Base-by-base conservation (phyloP, 1,284 basidiomycete species). In the Somion occarium region DNA sequence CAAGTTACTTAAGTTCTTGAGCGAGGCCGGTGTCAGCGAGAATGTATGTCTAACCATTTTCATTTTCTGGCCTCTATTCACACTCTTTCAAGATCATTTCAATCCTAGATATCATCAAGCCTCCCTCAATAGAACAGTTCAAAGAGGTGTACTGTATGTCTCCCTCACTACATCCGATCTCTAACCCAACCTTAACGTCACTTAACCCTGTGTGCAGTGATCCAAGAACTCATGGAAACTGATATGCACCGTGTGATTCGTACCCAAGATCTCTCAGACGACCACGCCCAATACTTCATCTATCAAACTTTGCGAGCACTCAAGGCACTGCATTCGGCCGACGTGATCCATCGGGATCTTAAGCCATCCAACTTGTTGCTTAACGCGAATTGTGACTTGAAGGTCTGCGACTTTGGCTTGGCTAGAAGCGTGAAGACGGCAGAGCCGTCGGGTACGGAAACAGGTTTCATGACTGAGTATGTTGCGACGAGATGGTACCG, bases 81-180 rank as follows among this genome's bases (percentile, higher is more conserved):
- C 91, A 88, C 55, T 88, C 92, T 73, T 93, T 96, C 73, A 96
- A 97, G 66, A 96, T 98, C 64, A 97, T 97, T 65, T 91, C 93
- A 30, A 94, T 98, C 60, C 75, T 97, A 39, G 94, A 98, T 67
- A 97, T 97, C 63, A 85, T 97, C 75, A 91, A 91, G 65, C 94
- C 94, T 0, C 72, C 88, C 24, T 88, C 90, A 27, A 76, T 93
- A 65, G 94, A 98, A 26, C 76, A 80, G 1, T 99, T 99, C 79
- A 94, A 91, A 61, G 96, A 99, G 70, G 95, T 92, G 44, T 92
- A 92, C 61, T 68, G 42, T 43, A 23, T 22, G 42, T 43, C 3
- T 43, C 5, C 22, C 42, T 7, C 15, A 7, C 30, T 34, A 9
- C 5, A 23, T 43, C 20, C 39, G 19, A 18, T 43, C 20, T 43